These are phyloP conservation scores for Urochloa ruziziensis DNA, from an alignment of 176 grass and related monocot species.

Conservation along the genomic window DNA sequence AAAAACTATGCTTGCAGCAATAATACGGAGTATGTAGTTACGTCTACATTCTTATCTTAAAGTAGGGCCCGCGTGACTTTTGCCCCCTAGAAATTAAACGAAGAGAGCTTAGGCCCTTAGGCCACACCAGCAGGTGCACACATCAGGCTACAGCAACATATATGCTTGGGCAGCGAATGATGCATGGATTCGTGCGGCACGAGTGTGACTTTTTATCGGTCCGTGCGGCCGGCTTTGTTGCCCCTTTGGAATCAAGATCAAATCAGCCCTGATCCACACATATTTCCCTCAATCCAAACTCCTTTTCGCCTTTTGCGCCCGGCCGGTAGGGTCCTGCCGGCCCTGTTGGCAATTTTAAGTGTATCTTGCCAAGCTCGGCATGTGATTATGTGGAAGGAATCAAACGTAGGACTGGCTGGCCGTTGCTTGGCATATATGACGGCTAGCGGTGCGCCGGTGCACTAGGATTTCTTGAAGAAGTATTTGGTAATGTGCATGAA, in stretches of 20 bases:
- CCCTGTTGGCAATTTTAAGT: not conserved
- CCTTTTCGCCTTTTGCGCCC: not conserved
- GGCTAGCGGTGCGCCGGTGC: too few relatives aligned
- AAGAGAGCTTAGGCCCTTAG: not conserved
- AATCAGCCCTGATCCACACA: not conserved
- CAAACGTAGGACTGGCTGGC: not conserved
- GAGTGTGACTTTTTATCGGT: not conserved
- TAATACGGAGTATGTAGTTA: not conserved
- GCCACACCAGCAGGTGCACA: not conserved
- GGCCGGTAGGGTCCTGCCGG: not conserved
- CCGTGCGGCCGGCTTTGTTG: not conserved
- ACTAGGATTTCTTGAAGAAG: too few relatives aligned
- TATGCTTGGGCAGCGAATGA: not conserved
- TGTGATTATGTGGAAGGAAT: conserved; percentile 6
- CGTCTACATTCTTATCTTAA: not conserved
- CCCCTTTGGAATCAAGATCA: not conserved
- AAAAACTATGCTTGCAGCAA: not conserved
- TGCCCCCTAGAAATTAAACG: not conserved
- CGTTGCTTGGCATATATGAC: too few relatives aligned
- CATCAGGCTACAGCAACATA: not conserved
- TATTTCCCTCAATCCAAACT: not conserved
- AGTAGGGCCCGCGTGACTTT: conserved; percentile 17
- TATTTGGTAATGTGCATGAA: not conserved
- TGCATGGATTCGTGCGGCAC: not conserved
- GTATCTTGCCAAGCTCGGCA: not conserved